Evolutionary conservation across 177 flowering plant species (phyloP).

Genomic region (Vitis hybrid): DNA sequence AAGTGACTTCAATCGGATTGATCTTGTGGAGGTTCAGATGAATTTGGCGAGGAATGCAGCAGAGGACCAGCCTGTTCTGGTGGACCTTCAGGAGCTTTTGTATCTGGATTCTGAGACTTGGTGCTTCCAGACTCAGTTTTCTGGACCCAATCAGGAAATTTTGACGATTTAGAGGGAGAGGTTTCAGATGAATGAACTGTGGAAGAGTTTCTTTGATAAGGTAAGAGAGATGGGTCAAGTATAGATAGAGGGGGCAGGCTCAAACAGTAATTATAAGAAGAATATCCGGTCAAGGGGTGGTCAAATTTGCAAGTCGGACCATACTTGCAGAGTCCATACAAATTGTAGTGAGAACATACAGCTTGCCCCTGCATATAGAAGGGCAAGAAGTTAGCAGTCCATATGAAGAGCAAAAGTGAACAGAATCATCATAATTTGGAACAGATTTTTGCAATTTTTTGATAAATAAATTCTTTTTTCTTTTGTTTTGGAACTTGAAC

Average conservation of each 20-base stretch:
- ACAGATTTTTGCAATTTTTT: too few relatives aligned
- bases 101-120: conserved; percentile 27
- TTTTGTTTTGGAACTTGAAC: too few relatives aligned
- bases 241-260: conserved; percentile 34
- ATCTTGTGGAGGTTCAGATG: conserved; percentile 27
- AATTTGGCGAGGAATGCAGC: conserved; percentile 17
- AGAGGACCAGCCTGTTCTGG: conserved; percentile 26
- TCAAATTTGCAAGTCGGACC: conserved; percentile 72
- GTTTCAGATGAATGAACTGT: conserved; percentile 32
- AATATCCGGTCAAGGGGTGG: conserved; percentile 48
- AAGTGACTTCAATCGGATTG: conserved; percentile 23
- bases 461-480: too few relatives aligned
- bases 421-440: too few relatives aligned
- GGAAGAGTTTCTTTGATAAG: conserved; percentile 32
- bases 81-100: conserved; percentile 25
- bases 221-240: conserved; percentile 27
- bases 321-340: conserved; percentile 63
- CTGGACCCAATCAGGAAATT: conserved; percentile 29
- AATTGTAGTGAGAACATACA: conserved; percentile 52
- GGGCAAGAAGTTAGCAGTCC: too few relatives aligned
- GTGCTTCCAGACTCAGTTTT: conserved; percentile 30
- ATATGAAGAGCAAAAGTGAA: too few relatives aligned
- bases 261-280: conserved; percentile 34
- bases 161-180: conserved; percentile 37
- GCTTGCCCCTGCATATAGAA: conserved; percentile 57